These are phyloP conservation scores for Suillus variegatus DNA, from an alignment of 768 basidiomycete species.

Conservation along the genomic window DNA sequence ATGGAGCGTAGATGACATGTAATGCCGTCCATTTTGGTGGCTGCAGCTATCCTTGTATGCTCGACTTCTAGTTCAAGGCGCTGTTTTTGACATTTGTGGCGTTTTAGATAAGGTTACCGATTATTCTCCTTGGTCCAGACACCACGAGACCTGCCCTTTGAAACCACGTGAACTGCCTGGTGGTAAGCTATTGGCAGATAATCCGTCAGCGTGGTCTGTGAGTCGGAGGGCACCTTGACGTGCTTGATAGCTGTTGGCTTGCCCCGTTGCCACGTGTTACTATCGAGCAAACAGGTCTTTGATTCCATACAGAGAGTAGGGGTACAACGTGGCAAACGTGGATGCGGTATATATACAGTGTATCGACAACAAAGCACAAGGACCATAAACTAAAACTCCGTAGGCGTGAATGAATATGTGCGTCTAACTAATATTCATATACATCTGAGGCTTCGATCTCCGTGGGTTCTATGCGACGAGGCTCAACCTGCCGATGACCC, in stretches of 20 bases:
- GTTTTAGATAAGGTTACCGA: slow-evolving; percentile 4
- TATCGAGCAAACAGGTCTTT: background rate
- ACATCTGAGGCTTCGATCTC: slow-evolving; percentile 32
- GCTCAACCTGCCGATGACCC: slow-evolving; percentile 25
- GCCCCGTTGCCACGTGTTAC: background rate
- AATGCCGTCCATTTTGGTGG: slow-evolving; percentile 20
- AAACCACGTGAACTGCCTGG: background rate
- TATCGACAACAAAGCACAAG: slow-evolving; percentile 12
- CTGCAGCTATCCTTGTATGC: background rate
- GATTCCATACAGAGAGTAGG: background rate
- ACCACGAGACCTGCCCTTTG: slow-evolving; percentile 1
- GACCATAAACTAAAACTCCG: slow-evolving; percentile 13
- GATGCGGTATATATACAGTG: slow-evolving; percentile 12
- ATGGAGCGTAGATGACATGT: slow-evolving; percentile 96
- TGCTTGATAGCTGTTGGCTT: background rate
- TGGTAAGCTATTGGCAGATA: background rate
- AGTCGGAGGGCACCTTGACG: background rate
- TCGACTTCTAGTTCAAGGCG: background rate
- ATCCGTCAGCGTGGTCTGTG: background rate
- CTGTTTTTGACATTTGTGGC: background rate
- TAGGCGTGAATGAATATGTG: background rate
- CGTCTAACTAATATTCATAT: slow-evolving; percentile 31
- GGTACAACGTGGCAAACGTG: slow-evolving; percentile 4
- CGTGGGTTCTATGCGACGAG: slow-evolving; percentile 34
- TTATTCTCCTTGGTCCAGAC: background rate